Percentiles rank a stretch among this genome's conserved stretches.
Evolutionary conservation across 768 basidiomycete genomes (phyloP).

Genomic region (Tricholoma sp.): DNA sequence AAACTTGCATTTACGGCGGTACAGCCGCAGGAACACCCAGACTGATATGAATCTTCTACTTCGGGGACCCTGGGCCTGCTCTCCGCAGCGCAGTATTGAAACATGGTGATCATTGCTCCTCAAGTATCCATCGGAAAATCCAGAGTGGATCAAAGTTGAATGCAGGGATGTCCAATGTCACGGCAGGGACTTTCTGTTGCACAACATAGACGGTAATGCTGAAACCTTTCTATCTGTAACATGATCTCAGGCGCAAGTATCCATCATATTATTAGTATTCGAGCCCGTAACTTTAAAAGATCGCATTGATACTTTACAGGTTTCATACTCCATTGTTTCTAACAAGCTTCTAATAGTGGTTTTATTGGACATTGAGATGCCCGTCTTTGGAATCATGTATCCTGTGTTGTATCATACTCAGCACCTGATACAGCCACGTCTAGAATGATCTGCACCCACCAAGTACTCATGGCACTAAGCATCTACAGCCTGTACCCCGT

Average conservation of each 20-base stretch:
- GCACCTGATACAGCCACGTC: not conserved
- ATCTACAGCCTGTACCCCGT: slow-evolving; percentile 85
- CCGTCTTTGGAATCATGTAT: not conserved
- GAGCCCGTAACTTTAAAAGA: not conserved
- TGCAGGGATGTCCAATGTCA: too few relatives aligned
- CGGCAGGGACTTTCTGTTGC: too few relatives aligned
- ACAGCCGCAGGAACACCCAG: too few relatives aligned
- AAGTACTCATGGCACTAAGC: not conserved
- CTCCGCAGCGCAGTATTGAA: too few relatives aligned
- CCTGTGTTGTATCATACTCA: not conserved
- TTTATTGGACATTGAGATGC: not conserved
- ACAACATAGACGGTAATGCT: too few relatives aligned
- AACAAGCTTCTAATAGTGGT: not conserved
- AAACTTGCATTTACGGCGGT: too few relatives aligned
- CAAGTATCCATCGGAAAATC: too few relatives aligned
- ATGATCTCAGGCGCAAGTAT: not conserved
- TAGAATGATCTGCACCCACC: not conserved
- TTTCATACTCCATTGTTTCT: not conserved
- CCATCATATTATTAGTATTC: not conserved
- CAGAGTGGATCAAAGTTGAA: too few relatives aligned
- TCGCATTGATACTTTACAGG: not conserved
- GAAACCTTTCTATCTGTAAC: not conserved
- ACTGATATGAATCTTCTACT: too few relatives aligned
- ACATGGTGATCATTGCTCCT: too few relatives aligned
- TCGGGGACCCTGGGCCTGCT: too few relatives aligned